Base-by-base conservation (phyloP, 805 yeast species). In the Schwanniomyces vanrijiae region DNA sequence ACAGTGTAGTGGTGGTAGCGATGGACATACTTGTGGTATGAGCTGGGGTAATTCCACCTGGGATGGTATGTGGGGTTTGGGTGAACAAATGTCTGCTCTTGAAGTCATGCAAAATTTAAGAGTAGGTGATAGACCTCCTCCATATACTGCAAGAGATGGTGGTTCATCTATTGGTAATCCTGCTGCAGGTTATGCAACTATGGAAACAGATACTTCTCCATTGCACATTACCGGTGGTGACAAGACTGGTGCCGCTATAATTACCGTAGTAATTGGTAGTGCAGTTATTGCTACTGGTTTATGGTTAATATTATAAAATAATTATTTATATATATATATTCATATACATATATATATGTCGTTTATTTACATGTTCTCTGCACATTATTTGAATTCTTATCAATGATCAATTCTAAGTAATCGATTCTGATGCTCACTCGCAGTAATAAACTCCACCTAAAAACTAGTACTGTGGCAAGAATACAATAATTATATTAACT, bases 231-330 rank as follows among this genome's bases (percentile, higher is more conserved):
- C 72, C 19, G 53, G 61, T 0, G 81, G 78, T 7, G 96, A 89
- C 60, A 80, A 77, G 56, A 96, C 90, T 1, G 98, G 98, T 42
- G 97, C 97, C 1, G 96, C 95, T 41, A 72, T 91, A 19, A 65
- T 89, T 37, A 92, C 99, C 0, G 95, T 91, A 0, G 65, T 89
- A 5, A 57, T 81, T 45, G 84, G 83, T 34, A 63, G 66, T 14
- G 65, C 75, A 0, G 58, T 78, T 21, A 58, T 78, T 16, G 74
- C 73, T 5, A 57, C 75, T 37, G 69, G 72, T 22, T 58, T 75
- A 7, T 77, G 82, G 82, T 64, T 77, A 47, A 58, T 77, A 13
- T 43, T 60, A 22, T 56, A 44, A 45, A n/a, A n/a, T n/a, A n/a
- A n/a, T n/a, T n/a, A n/a, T n/a, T n/a, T n/a, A n/a, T n/a, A n/a